Evolutionary conservation across 164 flowering plant species (phyloP), one percentile per base, ranked within the genome.

Genomic region (Berberis vulgaris): DNA sequence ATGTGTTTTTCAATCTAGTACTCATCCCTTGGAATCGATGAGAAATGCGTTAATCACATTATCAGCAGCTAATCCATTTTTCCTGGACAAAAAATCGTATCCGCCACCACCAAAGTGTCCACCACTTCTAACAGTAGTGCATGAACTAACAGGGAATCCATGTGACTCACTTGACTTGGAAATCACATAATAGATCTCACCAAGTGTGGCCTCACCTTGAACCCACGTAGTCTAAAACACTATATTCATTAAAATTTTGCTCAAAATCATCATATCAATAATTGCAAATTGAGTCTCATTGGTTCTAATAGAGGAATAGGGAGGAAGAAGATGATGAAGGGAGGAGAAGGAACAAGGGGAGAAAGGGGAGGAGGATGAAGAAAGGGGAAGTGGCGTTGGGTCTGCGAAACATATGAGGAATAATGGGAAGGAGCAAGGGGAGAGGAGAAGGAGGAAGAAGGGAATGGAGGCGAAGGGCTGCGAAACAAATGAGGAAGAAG

Each of bases 251-350:
- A 42, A 41, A 40, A 75, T 69, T 12, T 52, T n/a, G 56, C 60
- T 75, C 52, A 72, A 44, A 52, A 69, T 75, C 73, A 75, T 72
- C 64, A 75, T 42, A 56, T 72, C 78, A 0, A 75, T 50, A 49
- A 75, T 66, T 54, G 72, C 71, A 50, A 75, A 75, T 1, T 56
- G 62, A n/a, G n/a, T 46, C 6, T 57, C 57, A 57, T 47, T n/a
- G 3, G 62, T n/a, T 8, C 46, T 57, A 60, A 54, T 52, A 1
- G 64, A 66, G 69, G 61, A 52, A 26, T 26, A 26, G 0, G 26
- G 26, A 26, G 26, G 26, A 0, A 26, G 26, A 26, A 26, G 26
- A 26, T 26, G 26, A 26, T 26, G 26, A 26, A 26, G 26, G 26
- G 26, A 0, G 26, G 26, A 26, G 26, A 26, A 26, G 26, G 26